Evolutionary conservation across 495 filamentous ascomycete genomes (phyloP), one percentile per base, ranked within the genome.

Genomic region (Neurospora sp.): DNA sequence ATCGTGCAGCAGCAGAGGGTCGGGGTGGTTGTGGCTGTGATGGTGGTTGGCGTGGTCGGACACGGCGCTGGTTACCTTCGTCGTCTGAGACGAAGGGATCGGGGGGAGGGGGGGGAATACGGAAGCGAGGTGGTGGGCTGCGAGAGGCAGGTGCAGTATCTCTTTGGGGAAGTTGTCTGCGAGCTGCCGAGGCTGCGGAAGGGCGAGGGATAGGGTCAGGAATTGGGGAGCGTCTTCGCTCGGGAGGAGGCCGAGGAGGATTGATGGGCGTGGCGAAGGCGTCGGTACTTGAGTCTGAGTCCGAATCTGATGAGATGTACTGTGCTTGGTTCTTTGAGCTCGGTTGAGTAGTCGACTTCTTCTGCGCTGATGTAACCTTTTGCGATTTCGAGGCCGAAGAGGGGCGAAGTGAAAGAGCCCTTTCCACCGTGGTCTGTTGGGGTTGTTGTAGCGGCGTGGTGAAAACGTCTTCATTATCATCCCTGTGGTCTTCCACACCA

Each of bases 381-480:
- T 40, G 69, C 5, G 9, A 31, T n/a, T 3, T 79, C 75, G 4
- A 74, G 73, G 48, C 81, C 76, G 14, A 70, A 71, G 11, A 37
- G 3, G 11, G 20, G 27, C 48, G 48, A 27, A 59, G 48, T 1
- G 48, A 59, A 0, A 3, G 5, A 7, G 48, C 20, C 48, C 22
- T 14, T 59, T 59, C 20, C 20, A 31, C 48, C 18, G 27, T 35
- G 0, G 53, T 1, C 27, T 66, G 53, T 7, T 5, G 12, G 12
- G 27, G 73, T 38, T 81, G 74, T 48, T 83, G 81, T 41, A 76
- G 81, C 22, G 78, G 81, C 3, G 81, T 80, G 0, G 74, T 81
- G n/a, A 75, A 37, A 14, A 1, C 1, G 2, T n/a, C 46, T 16
- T 39, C 61, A 0, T 61, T 27, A 35, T 73, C 46, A 22, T 27